A percentile compares a stretch with the other conserved stretches of the same genome.
phyloP scores from a whole-genome alignment of 306 rosid species.

The Bauhinia variegata region DNA sequence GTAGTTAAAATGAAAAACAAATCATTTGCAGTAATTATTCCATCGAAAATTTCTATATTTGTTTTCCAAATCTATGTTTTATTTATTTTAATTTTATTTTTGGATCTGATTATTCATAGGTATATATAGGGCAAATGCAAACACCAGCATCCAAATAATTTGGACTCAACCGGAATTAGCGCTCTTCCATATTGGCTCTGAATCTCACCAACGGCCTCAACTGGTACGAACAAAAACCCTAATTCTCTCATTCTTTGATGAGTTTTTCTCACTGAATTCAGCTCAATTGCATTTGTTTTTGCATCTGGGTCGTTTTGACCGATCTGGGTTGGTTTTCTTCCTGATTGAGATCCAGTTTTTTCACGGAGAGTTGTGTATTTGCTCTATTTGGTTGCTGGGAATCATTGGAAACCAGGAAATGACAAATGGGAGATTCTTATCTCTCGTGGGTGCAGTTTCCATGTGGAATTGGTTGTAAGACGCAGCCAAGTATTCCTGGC shows the following conservation, averaged over 20 bases:
- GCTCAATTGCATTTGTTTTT: slow-evolving; percentile 17
- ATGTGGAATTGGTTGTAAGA: slow-evolving; percentile 9
- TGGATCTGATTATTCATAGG: slow-evolving; percentile 12
- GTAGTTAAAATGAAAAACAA: background rate
- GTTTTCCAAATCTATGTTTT: background rate
- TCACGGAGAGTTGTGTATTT: slow-evolving; percentile 20
- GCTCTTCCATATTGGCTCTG: slow-evolving; percentile 45
- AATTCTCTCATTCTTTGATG: slow-evolving; percentile 22
- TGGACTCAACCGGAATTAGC: slow-evolving; percentile 51
- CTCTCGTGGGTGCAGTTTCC: slow-evolving; percentile 3
- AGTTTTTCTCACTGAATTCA: slow-evolving; percentile 30
- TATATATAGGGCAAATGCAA: slow-evolving; percentile 29
- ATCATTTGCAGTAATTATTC: background rate
- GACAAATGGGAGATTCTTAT: slow-evolving; percentile 27
- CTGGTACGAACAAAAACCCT: slow-evolving; percentile 64
- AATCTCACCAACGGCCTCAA: slow-evolving; percentile 53
- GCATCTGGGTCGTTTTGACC: slow-evolving; percentile 31
- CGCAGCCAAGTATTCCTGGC: slow-evolving; percentile 18
- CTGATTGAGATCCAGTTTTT: slow-evolving; percentile 46
- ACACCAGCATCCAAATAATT: slow-evolving; percentile 49
- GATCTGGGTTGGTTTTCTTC: slow-evolving; percentile 44
- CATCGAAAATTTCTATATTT: background rate
- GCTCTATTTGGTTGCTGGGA: slow-evolving; percentile 37
- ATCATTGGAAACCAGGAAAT: slow-evolving; percentile 19
- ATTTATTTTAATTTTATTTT: slow-evolving; percentile 8